phyloP scores from a whole-genome alignment of 2,329 filamentous ascomycete species.

The Fusarium scirpi region DNA sequence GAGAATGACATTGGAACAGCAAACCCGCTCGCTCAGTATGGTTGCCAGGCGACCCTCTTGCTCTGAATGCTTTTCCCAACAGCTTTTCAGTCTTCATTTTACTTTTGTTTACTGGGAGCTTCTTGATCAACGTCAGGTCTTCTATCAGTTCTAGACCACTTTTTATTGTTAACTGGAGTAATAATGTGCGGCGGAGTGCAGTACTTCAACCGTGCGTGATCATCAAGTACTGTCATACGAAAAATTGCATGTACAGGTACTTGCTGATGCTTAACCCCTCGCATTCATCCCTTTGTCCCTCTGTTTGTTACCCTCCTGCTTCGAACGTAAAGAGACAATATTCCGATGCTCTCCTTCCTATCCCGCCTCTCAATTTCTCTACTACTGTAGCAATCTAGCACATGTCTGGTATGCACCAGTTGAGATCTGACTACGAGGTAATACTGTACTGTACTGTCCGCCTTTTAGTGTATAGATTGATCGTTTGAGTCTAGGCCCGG shows the following conservation, averaged over 20 bases:
- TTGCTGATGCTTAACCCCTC: conserved; percentile 30
- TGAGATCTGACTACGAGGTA: conserved; percentile 16
- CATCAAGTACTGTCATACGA: conserved; percentile 53
- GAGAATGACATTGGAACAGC: conserved; percentile 24
- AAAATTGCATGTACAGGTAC: conserved; percentile 52
- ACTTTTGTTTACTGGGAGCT: conserved; percentile 2
- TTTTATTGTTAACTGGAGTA: conserved; percentile 36
- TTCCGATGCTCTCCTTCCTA: conserved; percentile 25
- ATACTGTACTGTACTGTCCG: background rate
- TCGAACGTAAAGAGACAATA: conserved; percentile 15
- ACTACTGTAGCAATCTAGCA: background rate
- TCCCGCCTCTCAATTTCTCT: conserved; percentile 5
- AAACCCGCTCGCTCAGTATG: conserved; percentile 20
- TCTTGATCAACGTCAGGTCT: conserved; percentile 30
- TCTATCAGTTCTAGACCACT: conserved; percentile 44
- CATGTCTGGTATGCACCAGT: conserved; percentile 2
- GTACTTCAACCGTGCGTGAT: conserved; percentile 53
- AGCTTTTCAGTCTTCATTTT: background rate
- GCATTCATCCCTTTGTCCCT: conserved; percentile 27
- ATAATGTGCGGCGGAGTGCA: conserved; percentile 39
- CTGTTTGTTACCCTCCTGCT: conserved; percentile 7
- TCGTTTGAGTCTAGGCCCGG: conserved; percentile 9
- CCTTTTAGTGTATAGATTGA: conserved; percentile 3
- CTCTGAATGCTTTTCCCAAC: conserved; percentile 1
- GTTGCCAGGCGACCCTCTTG: conserved; percentile 8